Evolutionary conservation across 495 filamentous ascomycete genomes (phyloP), one percentile per base, ranked within the genome.

Genomic region (Hypoxylon trugodes): DNA sequence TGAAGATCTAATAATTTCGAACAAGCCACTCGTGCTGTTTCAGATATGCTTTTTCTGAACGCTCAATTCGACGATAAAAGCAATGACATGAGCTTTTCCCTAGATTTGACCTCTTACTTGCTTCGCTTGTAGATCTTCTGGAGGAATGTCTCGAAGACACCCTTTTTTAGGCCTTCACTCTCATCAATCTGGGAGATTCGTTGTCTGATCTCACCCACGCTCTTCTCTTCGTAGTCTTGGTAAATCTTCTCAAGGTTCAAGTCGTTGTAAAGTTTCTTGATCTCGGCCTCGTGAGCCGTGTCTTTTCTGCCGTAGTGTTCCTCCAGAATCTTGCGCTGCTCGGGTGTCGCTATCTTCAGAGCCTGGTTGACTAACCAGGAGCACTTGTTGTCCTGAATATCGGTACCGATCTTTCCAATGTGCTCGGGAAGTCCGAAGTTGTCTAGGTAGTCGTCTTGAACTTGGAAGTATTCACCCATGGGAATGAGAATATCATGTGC

Each of bases 331-430:
- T 89, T 79, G 66, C 92, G 87, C 84, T 98, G 96, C 76, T 91
- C 89, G 8, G 90, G 84, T 1, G 79, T 90, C 54, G 87, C 89
- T 43, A 87, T 82, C 71, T 86, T 78, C 38, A 98, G 83, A 37
- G 96, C 96, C 76, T 96, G 89, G 82, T 98, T 98, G 72, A 98
- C 83, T 16, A 98, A 75, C 95, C 95, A 98, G 5, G 90, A 93
- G 83, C 95, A 98, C 82, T 98, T 98, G 85, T 98, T 98, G 76
- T 98, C 95, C 81, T 91, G 85, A 73, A 98, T 98, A 71, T 98
- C 95, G 59, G 96, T 98, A 50, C 95, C 95, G 64, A 98, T 96
- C 86, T 98, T 98, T 71, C 95, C 95, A 69, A 98, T 95, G 68
- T 86, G 81, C 63, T 90, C 86, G 19, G 95, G 93, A 68, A 93